Conservation (phyloP, 176 grass and related monocot species). For the Pharus latifolius region DNA sequence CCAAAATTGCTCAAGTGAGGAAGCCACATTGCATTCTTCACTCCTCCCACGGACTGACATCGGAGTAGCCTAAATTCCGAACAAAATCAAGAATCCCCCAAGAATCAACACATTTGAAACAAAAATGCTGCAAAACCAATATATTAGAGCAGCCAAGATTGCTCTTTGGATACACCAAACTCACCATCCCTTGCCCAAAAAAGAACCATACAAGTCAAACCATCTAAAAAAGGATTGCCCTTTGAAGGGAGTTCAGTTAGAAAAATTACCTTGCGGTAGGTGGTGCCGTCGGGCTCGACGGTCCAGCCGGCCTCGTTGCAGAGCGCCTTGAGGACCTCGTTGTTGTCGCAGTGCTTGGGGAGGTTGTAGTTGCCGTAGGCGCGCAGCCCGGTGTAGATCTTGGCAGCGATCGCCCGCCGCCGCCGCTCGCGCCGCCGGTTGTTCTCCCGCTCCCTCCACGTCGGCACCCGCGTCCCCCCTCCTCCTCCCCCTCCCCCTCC, state of each 20-base stretch:
- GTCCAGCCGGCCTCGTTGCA: slow-evolving; percentile 93
- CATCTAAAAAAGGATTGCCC: too few relatives aligned
- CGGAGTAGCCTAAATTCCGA: background rate
- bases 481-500: slow-evolving; percentile 6
- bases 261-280: slow-evolving; percentile 73
- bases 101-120: background rate
- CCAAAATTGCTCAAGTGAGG: background rate
- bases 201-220: too few relatives aligned
- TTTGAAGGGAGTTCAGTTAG: background rate
- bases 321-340: slow-evolving; percentile 99
- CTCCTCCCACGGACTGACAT: background rate
- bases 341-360: slow-evolving; percentile 99
- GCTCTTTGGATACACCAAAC: background rate
- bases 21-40: background rate
- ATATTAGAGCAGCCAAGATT: background rate
- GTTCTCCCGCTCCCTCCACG: slow-evolving; percentile 98
- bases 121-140: background rate
- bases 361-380: slow-evolving; percentile 91
- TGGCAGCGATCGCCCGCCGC: slow-evolving; percentile 85
- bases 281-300: slow-evolving; percentile 91
- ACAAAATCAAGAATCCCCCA: background rate
- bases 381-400: slow-evolving; percentile 86
- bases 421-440: slow-evolving; percentile 83
- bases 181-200: too few relatives aligned
- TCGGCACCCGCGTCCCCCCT: slow-evolving; percentile 74